Evolutionary conservation across 73 alveolate genomes (phyloP).

Genomic region (Uronychia binucleata): DNA sequence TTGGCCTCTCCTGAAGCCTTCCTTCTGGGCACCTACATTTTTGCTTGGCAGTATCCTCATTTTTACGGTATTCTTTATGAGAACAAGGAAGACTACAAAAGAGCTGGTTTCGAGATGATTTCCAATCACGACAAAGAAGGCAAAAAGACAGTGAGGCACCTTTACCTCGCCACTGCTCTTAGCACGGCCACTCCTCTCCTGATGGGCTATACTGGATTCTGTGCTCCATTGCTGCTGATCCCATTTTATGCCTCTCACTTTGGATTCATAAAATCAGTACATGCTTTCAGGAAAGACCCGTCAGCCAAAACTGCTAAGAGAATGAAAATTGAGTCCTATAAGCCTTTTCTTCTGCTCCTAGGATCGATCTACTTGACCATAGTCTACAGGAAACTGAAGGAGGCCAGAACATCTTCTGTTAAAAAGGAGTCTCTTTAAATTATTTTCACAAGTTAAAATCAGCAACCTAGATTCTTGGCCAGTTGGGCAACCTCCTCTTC

Average conservation of each 20-base stretch:
- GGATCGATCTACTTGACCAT: slow-evolving; percentile 43
- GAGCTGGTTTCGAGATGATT: slow-evolving; percentile 87
- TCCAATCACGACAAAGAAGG: slow-evolving; percentile 63
- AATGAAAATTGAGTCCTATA: slow-evolving; percentile 42
- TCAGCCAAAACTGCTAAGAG: slow-evolving; percentile 44
- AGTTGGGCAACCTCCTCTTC: too few relatives aligned
- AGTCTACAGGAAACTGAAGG: slow-evolving; percentile 21
- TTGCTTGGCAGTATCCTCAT: slow-evolving; percentile 88
- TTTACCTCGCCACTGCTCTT: slow-evolving; percentile 11
- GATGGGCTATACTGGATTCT: slow-evolving; percentile 49
- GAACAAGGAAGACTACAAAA: slow-evolving; percentile 72
- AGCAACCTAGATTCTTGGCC: too few relatives aligned
- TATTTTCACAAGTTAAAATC: too few relatives aligned
- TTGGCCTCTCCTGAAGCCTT: slow-evolving; percentile 45
- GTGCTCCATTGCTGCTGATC: slow-evolving; percentile 28
- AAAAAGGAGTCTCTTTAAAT: too few relatives aligned
- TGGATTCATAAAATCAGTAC: slow-evolving; percentile 20
- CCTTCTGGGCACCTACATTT: slow-evolving; percentile 65
- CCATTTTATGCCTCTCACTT: slow-evolving; percentile 28
- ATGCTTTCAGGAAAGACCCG: slow-evolving; percentile 22
- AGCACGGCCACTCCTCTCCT: slow-evolving; percentile 35
- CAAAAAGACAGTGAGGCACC: slow-evolving; percentile 24
- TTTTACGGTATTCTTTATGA: slow-evolving; percentile 86
- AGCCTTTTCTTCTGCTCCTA: slow-evolving; percentile 46
- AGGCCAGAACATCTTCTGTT: too few relatives aligned